Evolutionary conservation across 306 rosid genomes (phyloP).

Genomic region (Quercus alba): DNA sequence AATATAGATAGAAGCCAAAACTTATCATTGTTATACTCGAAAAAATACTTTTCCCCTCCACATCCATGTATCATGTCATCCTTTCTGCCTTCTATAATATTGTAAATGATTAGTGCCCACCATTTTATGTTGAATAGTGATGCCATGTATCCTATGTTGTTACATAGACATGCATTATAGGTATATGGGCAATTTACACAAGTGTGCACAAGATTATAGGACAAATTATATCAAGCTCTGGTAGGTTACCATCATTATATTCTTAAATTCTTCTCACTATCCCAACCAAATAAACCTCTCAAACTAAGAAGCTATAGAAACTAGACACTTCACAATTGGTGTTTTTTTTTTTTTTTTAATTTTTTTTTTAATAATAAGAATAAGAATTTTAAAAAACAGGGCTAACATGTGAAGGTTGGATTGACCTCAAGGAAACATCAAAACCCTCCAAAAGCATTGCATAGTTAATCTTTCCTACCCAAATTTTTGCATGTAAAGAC

Average conservation of each 20-base stretch:
- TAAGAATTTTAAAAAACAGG: background rate
- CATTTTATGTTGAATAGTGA: no score
- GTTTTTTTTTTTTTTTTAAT: no score
- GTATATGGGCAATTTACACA: no score
- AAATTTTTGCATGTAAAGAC: background rate
- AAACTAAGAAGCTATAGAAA: constrained; percentile 1
- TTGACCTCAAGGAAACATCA: background rate
- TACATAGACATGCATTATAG: no score
- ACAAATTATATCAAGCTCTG: background rate
- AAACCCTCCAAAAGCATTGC: background rate
- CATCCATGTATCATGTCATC: no score
- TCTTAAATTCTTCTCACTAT: background rate
- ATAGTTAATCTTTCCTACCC: background rate
- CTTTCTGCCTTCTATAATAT: no score
- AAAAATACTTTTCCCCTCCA: no score
- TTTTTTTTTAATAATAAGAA: background rate
- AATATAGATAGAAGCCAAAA: no score
- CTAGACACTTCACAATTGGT: background rate
- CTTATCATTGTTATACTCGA: no score
- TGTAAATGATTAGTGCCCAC: no score
- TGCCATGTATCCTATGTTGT: no score
- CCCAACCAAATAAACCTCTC: background rate
- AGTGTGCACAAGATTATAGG: no score
- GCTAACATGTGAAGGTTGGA: background rate
- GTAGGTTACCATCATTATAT: background rate